Conservation (phyloP, 768 basidiomycete genomes). For the Tephrocybe sp. region DNA sequence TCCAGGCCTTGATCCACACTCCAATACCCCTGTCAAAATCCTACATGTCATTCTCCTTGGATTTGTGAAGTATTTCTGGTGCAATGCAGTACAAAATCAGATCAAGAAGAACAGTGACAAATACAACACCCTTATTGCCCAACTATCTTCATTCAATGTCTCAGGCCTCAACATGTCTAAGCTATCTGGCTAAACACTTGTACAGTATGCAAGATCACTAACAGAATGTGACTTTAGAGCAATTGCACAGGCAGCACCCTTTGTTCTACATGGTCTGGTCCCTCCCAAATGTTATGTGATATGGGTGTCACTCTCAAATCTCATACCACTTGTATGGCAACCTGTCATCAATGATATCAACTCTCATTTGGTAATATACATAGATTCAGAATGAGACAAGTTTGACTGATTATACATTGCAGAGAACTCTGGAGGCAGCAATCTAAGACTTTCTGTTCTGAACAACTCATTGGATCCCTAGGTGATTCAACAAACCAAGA, state of each 20-base stretch:
- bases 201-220: slow-evolving; percentile 38
- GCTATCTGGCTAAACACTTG: slow-evolving; percentile 32
- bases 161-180: too few relatives aligned
- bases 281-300: slow-evolving; percentile 25
- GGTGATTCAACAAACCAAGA: slow-evolving; percentile 1
- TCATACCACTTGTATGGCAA: too few relatives aligned
- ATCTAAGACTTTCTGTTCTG: background rate
- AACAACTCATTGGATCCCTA: background rate
- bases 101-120: slow-evolving; percentile 20
- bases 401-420: too few relatives aligned
- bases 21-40: slow-evolving; percentile 43
- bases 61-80: slow-evolving; percentile 49
- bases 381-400: too few relatives aligned
- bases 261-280: too few relatives aligned
- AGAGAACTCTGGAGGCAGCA: background rate
- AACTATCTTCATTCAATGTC: slow-evolving; percentile 29
- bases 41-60: slow-evolving; percentile 43
- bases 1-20: slow-evolving; percentile 33
- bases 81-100: slow-evolving; percentile 29
- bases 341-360: slow-evolving; percentile 34
- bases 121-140: slow-evolving; percentile 24
- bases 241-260: too few relatives aligned
- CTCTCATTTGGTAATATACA: slow-evolving; percentile 26
- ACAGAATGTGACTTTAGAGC: slow-evolving; percentile 35
- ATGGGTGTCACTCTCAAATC: slow-evolving; percentile 38